Evolutionary conservation across 495 filamentous ascomycete genomes (phyloP).

Genomic region (Massariosphaeria phaeospora): DNA sequence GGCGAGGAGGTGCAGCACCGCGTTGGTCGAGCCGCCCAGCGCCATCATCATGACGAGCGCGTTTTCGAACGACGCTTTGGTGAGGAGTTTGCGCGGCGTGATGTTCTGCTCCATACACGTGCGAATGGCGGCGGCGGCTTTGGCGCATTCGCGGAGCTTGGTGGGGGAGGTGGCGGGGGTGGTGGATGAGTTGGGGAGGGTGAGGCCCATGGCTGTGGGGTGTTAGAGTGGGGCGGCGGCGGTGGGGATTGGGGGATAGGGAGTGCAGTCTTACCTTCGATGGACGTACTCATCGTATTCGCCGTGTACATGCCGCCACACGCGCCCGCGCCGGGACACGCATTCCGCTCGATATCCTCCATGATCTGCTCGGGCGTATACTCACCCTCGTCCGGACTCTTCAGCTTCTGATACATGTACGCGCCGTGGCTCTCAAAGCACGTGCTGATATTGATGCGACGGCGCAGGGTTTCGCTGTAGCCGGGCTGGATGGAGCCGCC

Average conservation of each 20-base stretch:
- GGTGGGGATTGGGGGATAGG: neutral
- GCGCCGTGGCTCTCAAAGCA: constrained; percentile 91
- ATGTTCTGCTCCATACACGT: constrained; percentile 85
- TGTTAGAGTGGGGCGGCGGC: neutral
- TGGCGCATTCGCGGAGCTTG: constrained; percentile 87
- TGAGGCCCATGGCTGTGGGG: constrained; percentile 68
- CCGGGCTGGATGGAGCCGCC: constrained; percentile 88
- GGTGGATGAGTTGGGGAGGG: constrained; percentile 82
- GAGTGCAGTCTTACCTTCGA: constrained; percentile 53
- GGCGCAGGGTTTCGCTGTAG: constrained; percentile 69
- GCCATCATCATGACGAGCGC: constrained; percentile 91
- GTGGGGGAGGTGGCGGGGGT: constrained; percentile 82
- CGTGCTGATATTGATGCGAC: constrained; percentile 80
- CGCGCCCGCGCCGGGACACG: constrained; percentile 88
- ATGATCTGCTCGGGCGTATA: constrained; percentile 73
- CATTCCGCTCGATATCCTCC: constrained; percentile 76
- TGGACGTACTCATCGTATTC: constrained; percentile 95
- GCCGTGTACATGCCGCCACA: constrained; percentile 97
- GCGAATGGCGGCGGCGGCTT: constrained; percentile 79
- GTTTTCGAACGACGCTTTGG: constrained; percentile 83
- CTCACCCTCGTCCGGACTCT: constrained; percentile 53
- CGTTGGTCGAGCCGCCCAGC: constrained; percentile 85
- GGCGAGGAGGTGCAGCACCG: constrained; percentile 88
- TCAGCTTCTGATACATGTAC: constrained; percentile 67
- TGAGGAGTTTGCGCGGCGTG: constrained; percentile 75